Percentiles rank a stretch among this genome's conserved stretches.
phyloP scores from a whole-genome alignment of 768 basidiomycete species.

The Russula compacta region DNA sequence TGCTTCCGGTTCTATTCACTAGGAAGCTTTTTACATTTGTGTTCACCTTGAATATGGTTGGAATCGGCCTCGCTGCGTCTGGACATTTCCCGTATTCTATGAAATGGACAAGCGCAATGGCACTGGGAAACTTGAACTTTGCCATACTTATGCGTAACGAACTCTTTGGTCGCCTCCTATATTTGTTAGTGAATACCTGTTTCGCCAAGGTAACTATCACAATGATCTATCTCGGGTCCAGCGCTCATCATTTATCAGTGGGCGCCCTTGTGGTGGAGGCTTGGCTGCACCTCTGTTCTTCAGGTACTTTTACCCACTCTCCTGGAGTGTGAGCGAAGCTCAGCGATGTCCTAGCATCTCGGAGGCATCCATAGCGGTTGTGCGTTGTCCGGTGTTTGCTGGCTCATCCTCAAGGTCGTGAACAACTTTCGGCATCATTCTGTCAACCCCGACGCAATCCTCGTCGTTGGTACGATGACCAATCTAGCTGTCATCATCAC shows the following conservation, averaged over 20 bases:
- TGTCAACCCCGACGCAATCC: constrained; percentile 30
- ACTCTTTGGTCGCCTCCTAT: constrained; percentile 69
- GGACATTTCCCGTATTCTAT: constrained; percentile 62
- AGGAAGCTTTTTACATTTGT: constrained; percentile 9
- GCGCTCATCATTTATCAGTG: constrained; percentile 35
- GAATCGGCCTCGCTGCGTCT: constrained; percentile 48
- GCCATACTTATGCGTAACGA: constrained; percentile 77
- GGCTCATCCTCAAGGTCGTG: constrained; percentile 32
- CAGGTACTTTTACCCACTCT: constrained; percentile 35
- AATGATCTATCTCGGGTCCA: background rate
- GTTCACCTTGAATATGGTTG: constrained; percentile 44
- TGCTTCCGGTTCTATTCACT: background rate
- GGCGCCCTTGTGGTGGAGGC: constrained; percentile 65
- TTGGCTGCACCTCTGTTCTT: constrained; percentile 64
- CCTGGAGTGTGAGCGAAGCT: background rate
- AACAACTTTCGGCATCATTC: constrained; percentile 31
- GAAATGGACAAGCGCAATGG: constrained; percentile 58
- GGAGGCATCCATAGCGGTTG: constrained; percentile 40
- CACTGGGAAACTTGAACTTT: constrained; percentile 62
- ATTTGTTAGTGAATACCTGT: constrained; percentile 57
- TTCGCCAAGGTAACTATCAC: constrained; percentile 56
- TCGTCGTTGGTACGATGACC: constrained; percentile 33
- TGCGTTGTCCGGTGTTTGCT: constrained; percentile 30
- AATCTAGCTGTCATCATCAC: constrained; percentile 31
- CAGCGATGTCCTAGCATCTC: constrained; percentile 28